phyloP scores from a whole-genome alignment of 768 basidiomycete genomes.

The Phanerodontia chrysosporium region DNA sequence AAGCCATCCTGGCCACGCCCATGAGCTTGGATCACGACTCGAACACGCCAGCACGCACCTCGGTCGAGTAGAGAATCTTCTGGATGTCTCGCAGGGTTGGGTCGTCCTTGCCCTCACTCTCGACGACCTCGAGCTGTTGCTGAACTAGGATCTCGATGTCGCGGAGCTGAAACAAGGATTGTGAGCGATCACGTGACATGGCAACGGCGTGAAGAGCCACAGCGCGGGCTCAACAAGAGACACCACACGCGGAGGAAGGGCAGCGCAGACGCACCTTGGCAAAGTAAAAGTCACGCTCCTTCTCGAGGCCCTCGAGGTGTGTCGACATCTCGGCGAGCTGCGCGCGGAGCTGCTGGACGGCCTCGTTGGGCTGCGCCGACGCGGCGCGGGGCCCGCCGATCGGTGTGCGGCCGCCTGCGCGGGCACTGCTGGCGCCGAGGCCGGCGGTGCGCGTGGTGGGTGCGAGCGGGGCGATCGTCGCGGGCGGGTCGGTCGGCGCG shows the following conservation, averaged over 20 bases:
- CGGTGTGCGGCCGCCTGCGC: constrained; percentile 64
- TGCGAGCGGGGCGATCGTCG: constrained; percentile 68
- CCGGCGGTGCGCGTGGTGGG: constrained; percentile 27
- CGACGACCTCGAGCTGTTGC: constrained; percentile 62
- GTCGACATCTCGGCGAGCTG: constrained; percentile 80
- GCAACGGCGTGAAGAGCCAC: neutral
- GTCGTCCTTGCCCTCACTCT: constrained; percentile 54
- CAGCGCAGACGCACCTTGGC: constrained; percentile 84
- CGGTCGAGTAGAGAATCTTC: constrained; percentile 90
- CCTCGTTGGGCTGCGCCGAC: constrained; percentile 63
- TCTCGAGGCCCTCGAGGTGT: constrained; percentile 89
- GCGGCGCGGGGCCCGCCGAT: constrained; percentile 64
- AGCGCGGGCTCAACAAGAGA: too few species aligned
- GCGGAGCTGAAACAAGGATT: constrained; percentile 61
- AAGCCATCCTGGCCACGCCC: constrained; percentile 73
- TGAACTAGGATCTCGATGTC: constrained; percentile 95
- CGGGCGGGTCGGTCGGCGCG: constrained; percentile 68
- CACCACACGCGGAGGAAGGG: too few species aligned
- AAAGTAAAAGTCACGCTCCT: constrained; percentile 98
- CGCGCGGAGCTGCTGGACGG: constrained; percentile 62
- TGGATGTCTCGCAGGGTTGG: constrained; percentile 73
- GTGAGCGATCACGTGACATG: constrained; percentile 10
- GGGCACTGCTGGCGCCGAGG: constrained; percentile 30
- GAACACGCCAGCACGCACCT: constrained; percentile 48
- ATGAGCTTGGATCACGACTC: neutral